A percentile compares a stretch with the other conserved stretches of the same genome.
These are phyloP conservation scores for Begonia masoniana DNA, from an alignment of 306 rosid genomes.

Conservation along the genomic window DNA sequence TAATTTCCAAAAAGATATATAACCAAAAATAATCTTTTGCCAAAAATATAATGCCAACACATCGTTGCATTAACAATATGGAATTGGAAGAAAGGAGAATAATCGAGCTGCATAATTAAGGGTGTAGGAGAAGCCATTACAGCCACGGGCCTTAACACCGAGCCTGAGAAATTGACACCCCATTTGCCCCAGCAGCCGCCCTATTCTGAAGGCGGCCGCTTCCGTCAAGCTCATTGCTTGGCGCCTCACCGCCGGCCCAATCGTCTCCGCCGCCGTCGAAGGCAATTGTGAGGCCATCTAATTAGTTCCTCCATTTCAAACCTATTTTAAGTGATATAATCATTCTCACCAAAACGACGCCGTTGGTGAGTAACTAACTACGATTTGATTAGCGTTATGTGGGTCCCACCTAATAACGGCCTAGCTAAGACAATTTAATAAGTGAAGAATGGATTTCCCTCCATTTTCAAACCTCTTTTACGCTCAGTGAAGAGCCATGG, in stretches of 20 bases:
- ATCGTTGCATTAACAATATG: too few relatives aligned
- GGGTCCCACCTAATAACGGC: too few relatives aligned
- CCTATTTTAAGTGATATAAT: too few relatives aligned
- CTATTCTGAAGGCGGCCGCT: constrained; percentile 63
- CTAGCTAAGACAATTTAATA: too few relatives aligned
- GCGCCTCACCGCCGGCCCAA: constrained; percentile 38
- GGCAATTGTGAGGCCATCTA: constrained; percentile 1
- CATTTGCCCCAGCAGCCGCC: constrained; percentile 51
- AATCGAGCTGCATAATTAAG: constrained; percentile 73
- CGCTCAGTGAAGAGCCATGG: constrained; percentile 10
- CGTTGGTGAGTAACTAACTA: too few relatives aligned
- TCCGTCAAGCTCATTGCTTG: constrained; percentile 61
- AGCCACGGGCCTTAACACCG: constrained; percentile 94
- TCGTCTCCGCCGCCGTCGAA: constrained; percentile 19
- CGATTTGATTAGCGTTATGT: too few relatives aligned
- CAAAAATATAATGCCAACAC: too few relatives aligned
- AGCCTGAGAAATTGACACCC: constrained; percentile 60
- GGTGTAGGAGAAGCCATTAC: constrained; percentile 82
- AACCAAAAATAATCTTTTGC: too few relatives aligned
- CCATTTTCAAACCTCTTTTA: constrained; percentile 3
- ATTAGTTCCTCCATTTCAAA: too few relatives aligned
- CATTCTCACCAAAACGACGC: too few relatives aligned
- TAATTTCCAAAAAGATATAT: too few relatives aligned
- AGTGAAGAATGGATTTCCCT: not conserved
- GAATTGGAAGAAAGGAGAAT: too few relatives aligned